These are phyloP conservation scores for Limonomyces culmigenus DNA, from an alignment of 1,284 basidiomycete species.

Conservation along the genomic window DNA sequence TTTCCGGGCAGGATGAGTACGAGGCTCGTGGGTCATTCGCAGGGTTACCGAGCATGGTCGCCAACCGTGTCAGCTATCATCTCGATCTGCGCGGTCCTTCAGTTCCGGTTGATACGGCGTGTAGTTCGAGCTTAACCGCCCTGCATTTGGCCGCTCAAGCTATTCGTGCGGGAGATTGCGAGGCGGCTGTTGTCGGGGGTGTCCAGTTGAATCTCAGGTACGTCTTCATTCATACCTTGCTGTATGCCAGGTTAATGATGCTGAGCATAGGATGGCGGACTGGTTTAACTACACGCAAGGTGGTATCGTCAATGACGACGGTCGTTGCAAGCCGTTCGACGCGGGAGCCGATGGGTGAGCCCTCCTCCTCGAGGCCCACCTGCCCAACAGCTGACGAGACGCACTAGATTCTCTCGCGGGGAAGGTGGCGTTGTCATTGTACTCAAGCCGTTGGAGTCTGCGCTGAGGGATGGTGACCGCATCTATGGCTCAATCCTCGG, in stretches of 20 bases:
- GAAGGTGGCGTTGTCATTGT: conserved; percentile 12
- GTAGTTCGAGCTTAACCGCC: conserved; percentile 27
- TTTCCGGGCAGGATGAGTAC: conserved; percentile 16
- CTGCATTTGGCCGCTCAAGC: conserved; percentile 30
- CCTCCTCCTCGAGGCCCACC: too few species aligned
- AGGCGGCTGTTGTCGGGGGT: conserved; percentile 29
- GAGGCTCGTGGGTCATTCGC: conserved; percentile 21
- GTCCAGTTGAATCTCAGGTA: conserved; percentile 23
- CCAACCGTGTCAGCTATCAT: conserved; percentile 30
- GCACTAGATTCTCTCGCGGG: conserved; percentile 12
- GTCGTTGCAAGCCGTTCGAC: conserved; percentile 2
- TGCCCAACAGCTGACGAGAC: too few species aligned
- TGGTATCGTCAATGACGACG: conserved; percentile 1
- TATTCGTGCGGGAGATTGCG: conserved; percentile 24
- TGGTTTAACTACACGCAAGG: conserved; percentile 1
- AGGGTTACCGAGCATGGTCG: conserved; percentile 18
- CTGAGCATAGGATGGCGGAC: background rate
- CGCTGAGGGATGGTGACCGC: conserved; percentile 12
- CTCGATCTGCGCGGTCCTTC: conserved; percentile 30
- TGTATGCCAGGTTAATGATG: background rate
- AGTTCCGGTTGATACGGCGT: conserved; percentile 30
- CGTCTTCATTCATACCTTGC: conserved; percentile 2
- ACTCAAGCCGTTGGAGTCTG: conserved; percentile 11
- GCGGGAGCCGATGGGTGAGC: conserved; percentile 1
- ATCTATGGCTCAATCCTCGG: conserved; percentile 18